A percentile compares a stretch with the other conserved stretches of the same genome.
phyloP scores from a whole-genome alignment of 2,329 filamentous ascomycete species.

The Penicillium concentricum region DNA sequence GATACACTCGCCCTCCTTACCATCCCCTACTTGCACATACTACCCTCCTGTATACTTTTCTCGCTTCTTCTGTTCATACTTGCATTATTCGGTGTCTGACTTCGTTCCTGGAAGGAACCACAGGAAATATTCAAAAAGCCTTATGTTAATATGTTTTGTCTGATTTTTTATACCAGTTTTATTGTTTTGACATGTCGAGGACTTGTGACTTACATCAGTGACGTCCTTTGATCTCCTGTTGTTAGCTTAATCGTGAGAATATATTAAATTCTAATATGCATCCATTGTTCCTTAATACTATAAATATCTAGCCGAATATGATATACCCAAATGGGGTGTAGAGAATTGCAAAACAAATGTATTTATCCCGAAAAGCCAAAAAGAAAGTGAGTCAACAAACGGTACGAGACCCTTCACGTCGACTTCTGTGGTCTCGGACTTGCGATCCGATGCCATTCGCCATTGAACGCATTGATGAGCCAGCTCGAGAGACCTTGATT shows the following conservation, averaged over 20 bases:
- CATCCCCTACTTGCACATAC: constrained; percentile 4
- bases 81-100: constrained; percentile 7
- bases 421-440: constrained; percentile 50
- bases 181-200: neutral
- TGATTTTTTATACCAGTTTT: neutral
- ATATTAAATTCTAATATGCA: neutral
- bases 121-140: neutral
- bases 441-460: constrained; percentile 73
- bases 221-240: neutral
- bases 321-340: neutral
- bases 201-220: neutral
- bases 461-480: constrained; percentile 97
- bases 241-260: neutral
- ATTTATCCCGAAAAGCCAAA: constrained; percentile 5
- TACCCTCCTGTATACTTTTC: constrained; percentile 2
- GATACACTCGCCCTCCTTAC: no score
- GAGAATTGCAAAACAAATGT: neutral
- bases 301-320: neutral
- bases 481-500: constrained; percentile 60
- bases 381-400: constrained; percentile 8
- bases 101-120: neutral
- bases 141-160: neutral
- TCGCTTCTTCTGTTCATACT: neutral
- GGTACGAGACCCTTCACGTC: constrained; percentile 26
- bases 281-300: neutral